phyloP scores from a whole-genome alignment of 2,329 filamentous ascomycete genomes.

The Aspergillus sp. region DNA sequence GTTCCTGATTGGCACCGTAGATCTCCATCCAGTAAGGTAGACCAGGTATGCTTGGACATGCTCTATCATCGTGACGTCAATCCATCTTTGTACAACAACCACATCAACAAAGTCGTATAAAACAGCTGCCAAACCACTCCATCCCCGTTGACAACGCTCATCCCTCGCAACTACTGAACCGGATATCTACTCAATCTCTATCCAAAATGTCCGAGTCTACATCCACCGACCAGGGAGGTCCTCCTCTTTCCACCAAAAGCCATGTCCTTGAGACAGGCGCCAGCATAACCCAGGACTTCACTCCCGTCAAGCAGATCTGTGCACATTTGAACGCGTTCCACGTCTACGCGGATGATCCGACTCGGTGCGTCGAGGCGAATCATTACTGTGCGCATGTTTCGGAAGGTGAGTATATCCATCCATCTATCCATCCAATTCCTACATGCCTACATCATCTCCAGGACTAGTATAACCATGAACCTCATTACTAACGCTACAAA shows the following conservation, averaged over 20 bases:
- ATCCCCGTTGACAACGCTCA: too few species aligned
- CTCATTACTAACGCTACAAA: not conserved
- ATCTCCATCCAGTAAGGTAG: too few species aligned
- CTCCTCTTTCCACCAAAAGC: constrained; percentile 36
- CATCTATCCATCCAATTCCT: too few species aligned
- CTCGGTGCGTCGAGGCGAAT: constrained; percentile 71
- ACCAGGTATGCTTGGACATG: too few species aligned
- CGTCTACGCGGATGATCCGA: constrained; percentile 71
- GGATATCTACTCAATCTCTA: too few species aligned
- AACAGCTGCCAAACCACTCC: too few species aligned
- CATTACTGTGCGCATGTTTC: constrained; percentile 82
- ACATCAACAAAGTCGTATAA: too few species aligned
- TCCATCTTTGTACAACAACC: not conserved
- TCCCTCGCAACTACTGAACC: too few species aligned
- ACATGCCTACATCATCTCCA: not conserved
- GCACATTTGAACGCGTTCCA: constrained; percentile 88
- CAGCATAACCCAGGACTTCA: constrained; percentile 51
- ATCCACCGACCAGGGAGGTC: constrained; percentile 22
- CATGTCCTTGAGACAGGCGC: constrained; percentile 40
- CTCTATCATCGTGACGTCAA: constrained; percentile 32
- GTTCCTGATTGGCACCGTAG: too few species aligned
- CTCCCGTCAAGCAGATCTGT: constrained; percentile 71
- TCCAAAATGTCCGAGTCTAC: not conserved
- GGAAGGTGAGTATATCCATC: constrained; percentile 43
- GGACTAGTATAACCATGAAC: too few species aligned